Conservation (phyloP, 169 alveolate species). For the Eimeria sp. region DNA sequence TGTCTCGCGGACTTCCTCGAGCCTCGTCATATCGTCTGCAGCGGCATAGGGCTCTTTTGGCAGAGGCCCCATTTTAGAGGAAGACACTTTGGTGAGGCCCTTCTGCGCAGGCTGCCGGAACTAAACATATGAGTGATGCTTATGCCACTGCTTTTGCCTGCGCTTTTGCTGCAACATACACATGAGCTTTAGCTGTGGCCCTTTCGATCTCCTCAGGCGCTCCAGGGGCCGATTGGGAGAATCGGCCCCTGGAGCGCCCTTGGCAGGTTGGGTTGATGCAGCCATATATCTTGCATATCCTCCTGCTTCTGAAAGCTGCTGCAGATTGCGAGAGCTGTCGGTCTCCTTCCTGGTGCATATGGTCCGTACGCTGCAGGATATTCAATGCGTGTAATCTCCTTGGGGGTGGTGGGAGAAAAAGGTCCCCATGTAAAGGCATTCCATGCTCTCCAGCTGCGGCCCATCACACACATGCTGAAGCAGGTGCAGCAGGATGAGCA, state of each 20-base stretch:
- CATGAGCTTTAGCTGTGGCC: neutral
- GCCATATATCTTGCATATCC: neutral
- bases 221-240: neutral
- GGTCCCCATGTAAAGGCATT: conserved; percentile 70
- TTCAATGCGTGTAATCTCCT: conserved; percentile 35
- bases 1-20: conserved; percentile 77
- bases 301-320: conserved; percentile 1
- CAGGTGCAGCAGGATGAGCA: conserved; percentile 23
- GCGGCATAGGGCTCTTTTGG: conserved; percentile 69
- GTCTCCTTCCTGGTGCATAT: neutral
- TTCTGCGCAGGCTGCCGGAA: neutral
- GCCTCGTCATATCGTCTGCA: conserved; percentile 76
- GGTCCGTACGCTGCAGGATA: conserved; percentile 52
- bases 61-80: conserved; percentile 69
- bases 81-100: conserved; percentile 42
- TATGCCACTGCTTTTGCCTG: neutral
- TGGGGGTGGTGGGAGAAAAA: conserved; percentile 79
- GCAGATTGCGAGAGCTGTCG: neutral
- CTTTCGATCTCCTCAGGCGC: neutral
- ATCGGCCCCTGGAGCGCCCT: too few relatives aligned
- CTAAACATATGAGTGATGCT: neutral
- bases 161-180: conserved; percentile 16
- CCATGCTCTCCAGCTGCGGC: conserved; percentile 81
- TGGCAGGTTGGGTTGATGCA: neutral
- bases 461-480: conserved; percentile 35